Base-by-base conservation (phyloP, 441 rosid genomes). In the Adansonia rubrostipa region DNA sequence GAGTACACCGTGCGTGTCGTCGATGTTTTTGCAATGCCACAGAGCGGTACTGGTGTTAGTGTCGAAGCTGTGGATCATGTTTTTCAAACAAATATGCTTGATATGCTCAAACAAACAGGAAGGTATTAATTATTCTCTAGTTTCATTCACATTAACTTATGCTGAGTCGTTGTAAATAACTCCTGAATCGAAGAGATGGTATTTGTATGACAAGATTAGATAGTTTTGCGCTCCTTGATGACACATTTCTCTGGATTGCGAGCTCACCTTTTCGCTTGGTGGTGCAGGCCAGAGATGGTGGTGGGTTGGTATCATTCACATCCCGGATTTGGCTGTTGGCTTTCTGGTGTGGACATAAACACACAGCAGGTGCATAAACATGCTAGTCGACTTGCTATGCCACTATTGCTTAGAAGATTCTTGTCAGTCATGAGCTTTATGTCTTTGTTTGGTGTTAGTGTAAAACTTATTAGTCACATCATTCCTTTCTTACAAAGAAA, bases 291-390 rank as follows among this genome's bases (percentile, higher is more conserved):
- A 61, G 98, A 96, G 82, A 96, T 96, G 99, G 99, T 96, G 77
- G 99, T 96, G 17, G 99, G 98, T 5, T 96, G 99, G 99, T 96
- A 94, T 86, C 99, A 96, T 82, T 94, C 99, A 0, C 99, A 96
- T 87, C 99, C 98, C 78, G 99, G 99, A 78, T 96, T 96, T 82
- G 99, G 99, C 58, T 96, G 98, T 85, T 96, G 99, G 99, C 98
- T 96, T 51, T 96, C 99, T 79, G 99, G 99, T 2, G 99, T 96
- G 50, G 98, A 94, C 89, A 94, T 96, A 80, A 96, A 94, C 80
- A 94, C 99, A 1, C 98, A 96, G 76, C 97, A 94, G 97, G 99
- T 94, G 60, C 36, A 1, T 28, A 28, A 28, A 28, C 36, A 28
- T 28, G 36, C 36, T 28, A 28, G 36, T 28, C 36, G 15, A 7